A percentile compares a stretch with the other conserved stretches of the same genome.
Evolutionary conservation across 1,284 basidiomycete genomes (phyloP).

Genomic region (Phylloporus sp.): DNA sequence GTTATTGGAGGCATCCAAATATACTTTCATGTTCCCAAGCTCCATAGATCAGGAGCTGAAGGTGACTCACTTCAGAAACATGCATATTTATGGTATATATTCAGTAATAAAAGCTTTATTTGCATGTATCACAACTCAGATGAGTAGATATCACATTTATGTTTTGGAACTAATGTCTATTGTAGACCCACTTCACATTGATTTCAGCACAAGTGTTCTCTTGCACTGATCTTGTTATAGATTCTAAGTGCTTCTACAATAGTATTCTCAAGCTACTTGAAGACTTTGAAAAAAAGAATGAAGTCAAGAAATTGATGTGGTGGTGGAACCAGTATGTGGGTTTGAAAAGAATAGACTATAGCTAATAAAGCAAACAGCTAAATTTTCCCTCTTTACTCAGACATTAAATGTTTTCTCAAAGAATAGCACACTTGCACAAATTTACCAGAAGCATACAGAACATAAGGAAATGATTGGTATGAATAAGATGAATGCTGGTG

Average conservation of each 20-base stretch:
- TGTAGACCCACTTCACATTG: not conserved
- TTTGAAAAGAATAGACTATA: too few relatives aligned
- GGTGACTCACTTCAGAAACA: not conserved
- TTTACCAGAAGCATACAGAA: not conserved
- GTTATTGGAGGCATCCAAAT: not conserved
- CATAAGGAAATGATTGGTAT: too few relatives aligned
- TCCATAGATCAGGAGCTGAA: not conserved
- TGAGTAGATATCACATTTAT: not conserved
- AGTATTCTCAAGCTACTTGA: not conserved
- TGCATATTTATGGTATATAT: not conserved
- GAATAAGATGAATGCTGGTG: too few relatives aligned
- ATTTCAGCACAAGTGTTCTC: slow-evolving; percentile 7
- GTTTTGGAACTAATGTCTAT: not conserved
- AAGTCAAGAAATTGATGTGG: not conserved
- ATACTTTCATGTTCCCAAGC: not conserved
- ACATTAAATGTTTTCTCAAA: not conserved
- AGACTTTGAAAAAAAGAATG: not conserved
- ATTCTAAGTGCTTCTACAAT: slow-evolving; percentile 2
- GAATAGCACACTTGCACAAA: not conserved
- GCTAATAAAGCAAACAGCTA: not conserved
- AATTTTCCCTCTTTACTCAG: not conserved
- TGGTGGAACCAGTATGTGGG: slow-evolving; percentile 6
- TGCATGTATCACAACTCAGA: not conserved
- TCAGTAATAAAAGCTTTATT: not conserved
- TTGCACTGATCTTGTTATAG: not conserved